Base-by-base conservation (phyloP, 2,329 filamentous ascomycete species). In the Delphinella strobiligena region DNA sequence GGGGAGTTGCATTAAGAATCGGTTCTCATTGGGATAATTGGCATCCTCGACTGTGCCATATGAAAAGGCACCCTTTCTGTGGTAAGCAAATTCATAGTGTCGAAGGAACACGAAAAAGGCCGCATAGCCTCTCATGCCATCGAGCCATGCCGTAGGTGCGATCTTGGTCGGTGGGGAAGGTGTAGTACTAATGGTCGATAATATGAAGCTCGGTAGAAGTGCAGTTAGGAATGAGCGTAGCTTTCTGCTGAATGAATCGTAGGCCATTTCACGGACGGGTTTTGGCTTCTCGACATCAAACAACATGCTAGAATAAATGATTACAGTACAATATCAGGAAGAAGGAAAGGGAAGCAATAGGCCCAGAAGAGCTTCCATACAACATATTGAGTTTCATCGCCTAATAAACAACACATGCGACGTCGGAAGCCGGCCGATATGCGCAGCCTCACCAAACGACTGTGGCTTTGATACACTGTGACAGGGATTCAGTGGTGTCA, bases 61-160 rank as follows among this genome's bases (percentile, higher is more conserved):
- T 27, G 41, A 29, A 4, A 35, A 38, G 12, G 30, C 24, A n/a
- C 39, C 35, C 15, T 41, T 43, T 18, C 42, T 33, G 31, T 42
- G 39, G 29, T 46, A 46, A 8, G 37, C 36, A 12, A 46, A 40
- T 14, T 71, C 58, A 52, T 79, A 68, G 54, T 80, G 74, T 38
- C 78, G 72, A 47, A 69, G 64, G 54, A 80, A 82, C 11, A 82
- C 78, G 19, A 81, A 53, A 19, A 82, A 65, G 2, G 78, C 75
- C 4, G 78, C 77, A 45, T 82, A 79, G 3, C 79, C 78, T 51
- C 79, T 63, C 11, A 82, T 60, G 11, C 78, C 78, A 48, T 82
- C 78, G 15, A 78, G 64, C 47, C 74, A 78, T n/a, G 74, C 72
- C 4, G 74, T 78, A 11, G 40, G 29, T 17, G 34, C 22, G 14